Base-by-base conservation (phyloP, 371 early-diverging fungal genomes). In the Mortierella sp. region DNA sequence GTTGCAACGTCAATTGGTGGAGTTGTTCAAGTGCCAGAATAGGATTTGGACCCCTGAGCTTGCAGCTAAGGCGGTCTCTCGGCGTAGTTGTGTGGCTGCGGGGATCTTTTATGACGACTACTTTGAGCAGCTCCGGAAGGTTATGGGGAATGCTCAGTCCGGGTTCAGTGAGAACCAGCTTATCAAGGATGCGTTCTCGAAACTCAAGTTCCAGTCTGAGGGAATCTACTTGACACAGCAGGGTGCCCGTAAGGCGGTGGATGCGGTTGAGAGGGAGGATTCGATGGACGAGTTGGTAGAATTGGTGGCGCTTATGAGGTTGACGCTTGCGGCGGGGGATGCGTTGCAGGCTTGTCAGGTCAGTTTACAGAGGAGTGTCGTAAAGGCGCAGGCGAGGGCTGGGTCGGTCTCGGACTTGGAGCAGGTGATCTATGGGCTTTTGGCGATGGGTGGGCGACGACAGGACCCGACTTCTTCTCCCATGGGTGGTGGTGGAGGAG, bases 271-370 rank as follows among this genome's bases (percentile, higher is more conserved):
- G 35, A 29, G 38, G 21, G 49, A 54, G 18, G 58, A 70, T 58
- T 38, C 70, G 32, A 56, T 75, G 41, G 21, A 58, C 8, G 75
- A 71, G n/a, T 41, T 32, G 21, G 35, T 8, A 1, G 55, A 74
- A 14, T 24, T 82, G 72, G 60, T 54, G 16, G 46, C 54, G 27
- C 49, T 43, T 7, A 72, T 73, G 71, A 41, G 54, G 2, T 46
- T 77, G 46, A 70, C 65, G 27, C 71, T 71, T 18, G 77, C 74
- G 3, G 75, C 82, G 24, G 82, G 82, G 1, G 82, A 82, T 38
- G 78, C 78, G 10, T 65, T 82, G 29, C 82, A 82, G 54, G 82
- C 75, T 0, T 82, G 82, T 46, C 82, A 82, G 35, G 11, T 18
- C 11, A 77, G 78, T 63, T 24, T 75, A 8, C 78, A 74, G 32